Percentiles rank a stretch among this genome's conserved stretches.
Conservation (phyloP, 1,284 basidiomycete genomes). For the Apiotrichum mycotoxinovorans region DNA sequence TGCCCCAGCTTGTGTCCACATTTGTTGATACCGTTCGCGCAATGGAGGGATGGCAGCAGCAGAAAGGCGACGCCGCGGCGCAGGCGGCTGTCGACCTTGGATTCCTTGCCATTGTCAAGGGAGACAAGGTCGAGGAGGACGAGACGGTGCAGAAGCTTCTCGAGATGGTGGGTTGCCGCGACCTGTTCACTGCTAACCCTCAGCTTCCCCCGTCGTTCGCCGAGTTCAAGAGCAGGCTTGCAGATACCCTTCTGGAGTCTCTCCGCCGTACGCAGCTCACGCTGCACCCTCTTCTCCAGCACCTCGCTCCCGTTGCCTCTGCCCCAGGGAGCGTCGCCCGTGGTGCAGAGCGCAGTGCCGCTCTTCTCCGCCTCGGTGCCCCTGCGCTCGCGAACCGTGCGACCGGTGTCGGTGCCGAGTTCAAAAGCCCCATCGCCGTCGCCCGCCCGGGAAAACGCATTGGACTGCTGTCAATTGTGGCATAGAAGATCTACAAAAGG, state of each 20-base stretch:
- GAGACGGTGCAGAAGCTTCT: constrained; percentile 21
- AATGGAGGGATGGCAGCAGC: constrained; percentile 31
- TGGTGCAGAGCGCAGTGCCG: constrained; percentile 25
- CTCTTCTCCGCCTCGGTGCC: constrained; percentile 39
- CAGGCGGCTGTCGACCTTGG: constrained; percentile 39
- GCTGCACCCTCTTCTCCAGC: constrained; percentile 30
- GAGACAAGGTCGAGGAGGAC: constrained; percentile 21
- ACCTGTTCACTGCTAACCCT: neutral
- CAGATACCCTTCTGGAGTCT: constrained; percentile 26
- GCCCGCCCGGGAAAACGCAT: constrained; percentile 47
- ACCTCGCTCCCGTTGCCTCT: constrained; percentile 21
- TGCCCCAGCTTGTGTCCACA: constrained; percentile 22
- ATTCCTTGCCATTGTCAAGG: constrained; percentile 32
- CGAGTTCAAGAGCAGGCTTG: constrained; percentile 9
- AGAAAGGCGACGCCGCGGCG: constrained; percentile 19
- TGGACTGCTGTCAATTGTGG: constrained; percentile 42
- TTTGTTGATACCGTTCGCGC: constrained; percentile 24
- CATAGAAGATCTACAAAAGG: constrained; percentile 8
- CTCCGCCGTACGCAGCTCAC: constrained; percentile 39
- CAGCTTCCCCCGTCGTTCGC: constrained; percentile 4
- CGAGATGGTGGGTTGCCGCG: constrained; percentile 19
- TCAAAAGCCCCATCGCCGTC: constrained; percentile 44
- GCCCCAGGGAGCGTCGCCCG: neutral
- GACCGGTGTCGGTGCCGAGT: constrained; percentile 32
- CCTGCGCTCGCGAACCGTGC: constrained; percentile 18